Evolutionary conservation across 192 early-diverging fungal genomes (phyloP).

Genomic region (Mortierella antarctica): DNA sequence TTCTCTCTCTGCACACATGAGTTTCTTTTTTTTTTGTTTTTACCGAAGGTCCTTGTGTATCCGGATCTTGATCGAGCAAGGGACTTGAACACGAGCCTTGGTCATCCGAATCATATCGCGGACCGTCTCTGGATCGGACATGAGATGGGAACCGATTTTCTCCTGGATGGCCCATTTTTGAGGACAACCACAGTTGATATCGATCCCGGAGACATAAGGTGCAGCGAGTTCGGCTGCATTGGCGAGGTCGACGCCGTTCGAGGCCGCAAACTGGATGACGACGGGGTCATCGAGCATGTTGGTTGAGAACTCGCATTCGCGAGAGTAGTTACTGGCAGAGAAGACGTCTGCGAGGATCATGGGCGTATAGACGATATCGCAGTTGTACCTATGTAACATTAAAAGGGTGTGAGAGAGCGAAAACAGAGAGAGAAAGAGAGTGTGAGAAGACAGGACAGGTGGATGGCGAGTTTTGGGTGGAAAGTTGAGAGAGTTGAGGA

Average conservation of each 20-base stretch:
- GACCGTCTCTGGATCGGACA: conserved; percentile 91
- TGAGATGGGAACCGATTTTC: conserved; percentile 85
- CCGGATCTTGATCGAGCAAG: conserved; percentile 90
- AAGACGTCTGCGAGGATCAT: conserved; percentile 98
- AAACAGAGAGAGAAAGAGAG: neutral
- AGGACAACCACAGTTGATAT: conserved; percentile 96
- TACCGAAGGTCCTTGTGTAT: conserved; percentile 78
- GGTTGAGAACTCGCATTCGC: conserved; percentile 86
- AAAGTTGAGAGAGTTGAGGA: too few relatives aligned
- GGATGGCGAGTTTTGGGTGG: neutral
- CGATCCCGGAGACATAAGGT: conserved; percentile 78
- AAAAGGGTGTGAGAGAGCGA: neutral
- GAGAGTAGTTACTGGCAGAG: conserved; percentile 81
- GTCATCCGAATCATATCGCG: conserved; percentile 88
- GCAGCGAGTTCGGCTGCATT: conserved; percentile 87
- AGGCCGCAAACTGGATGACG: conserved; percentile 95
- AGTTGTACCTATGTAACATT: conserved; percentile 73
- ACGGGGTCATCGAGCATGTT: conserved; percentile 85
- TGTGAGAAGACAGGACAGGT: neutral
- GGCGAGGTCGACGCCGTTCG: conserved; percentile 80
- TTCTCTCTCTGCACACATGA: neutral
- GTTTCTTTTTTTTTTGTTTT: too few relatives aligned
- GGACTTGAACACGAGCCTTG: conserved; percentile 73
- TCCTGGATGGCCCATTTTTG: conserved; percentile 96
- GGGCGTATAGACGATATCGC: conserved; percentile 92